Conservation (phyloP, 1,284 basidiomycete species). For the Neolentinus lepideus region DNA sequence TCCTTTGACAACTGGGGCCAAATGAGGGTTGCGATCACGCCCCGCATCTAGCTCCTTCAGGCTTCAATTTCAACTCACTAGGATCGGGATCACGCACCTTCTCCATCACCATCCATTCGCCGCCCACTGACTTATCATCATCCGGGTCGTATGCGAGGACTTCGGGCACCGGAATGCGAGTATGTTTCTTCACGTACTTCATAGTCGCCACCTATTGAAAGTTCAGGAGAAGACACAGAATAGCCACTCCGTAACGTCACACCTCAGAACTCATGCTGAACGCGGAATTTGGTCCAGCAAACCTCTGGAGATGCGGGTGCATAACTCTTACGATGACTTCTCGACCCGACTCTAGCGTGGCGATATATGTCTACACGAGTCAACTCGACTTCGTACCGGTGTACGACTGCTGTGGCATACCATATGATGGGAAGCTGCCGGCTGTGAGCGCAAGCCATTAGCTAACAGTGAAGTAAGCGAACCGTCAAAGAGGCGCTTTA, state of each 20-base stretch:
- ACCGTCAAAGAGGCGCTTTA: neutral
- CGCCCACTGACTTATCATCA: conserved; percentile 6
- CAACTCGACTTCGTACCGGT: neutral
- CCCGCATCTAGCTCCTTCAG: neutral
- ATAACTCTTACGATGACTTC: neutral
- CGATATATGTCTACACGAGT: neutral
- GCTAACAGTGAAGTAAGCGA: neutral
- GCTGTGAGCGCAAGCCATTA: neutral
- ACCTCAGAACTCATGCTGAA: neutral
- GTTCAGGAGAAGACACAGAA: neutral
- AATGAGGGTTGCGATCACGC: neutral
- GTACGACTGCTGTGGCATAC: neutral
- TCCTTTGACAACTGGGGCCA: conserved; percentile 5
- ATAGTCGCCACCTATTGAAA: conserved; percentile 7
- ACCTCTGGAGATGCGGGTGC: neutral
- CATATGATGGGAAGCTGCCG: neutral
- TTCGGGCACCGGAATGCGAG: conserved; percentile 9
- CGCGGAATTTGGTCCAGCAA: neutral
- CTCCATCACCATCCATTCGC: conserved; percentile 10
- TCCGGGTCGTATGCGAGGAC: conserved; percentile 7
- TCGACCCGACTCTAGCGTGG: neutral
- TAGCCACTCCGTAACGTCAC: neutral
- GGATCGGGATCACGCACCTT: neutral
- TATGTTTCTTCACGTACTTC: conserved; percentile 6
- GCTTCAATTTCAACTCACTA: neutral